Conservation (phyloP, 352 stramenopile genomes). For the Pythium rishiriense region DNA sequence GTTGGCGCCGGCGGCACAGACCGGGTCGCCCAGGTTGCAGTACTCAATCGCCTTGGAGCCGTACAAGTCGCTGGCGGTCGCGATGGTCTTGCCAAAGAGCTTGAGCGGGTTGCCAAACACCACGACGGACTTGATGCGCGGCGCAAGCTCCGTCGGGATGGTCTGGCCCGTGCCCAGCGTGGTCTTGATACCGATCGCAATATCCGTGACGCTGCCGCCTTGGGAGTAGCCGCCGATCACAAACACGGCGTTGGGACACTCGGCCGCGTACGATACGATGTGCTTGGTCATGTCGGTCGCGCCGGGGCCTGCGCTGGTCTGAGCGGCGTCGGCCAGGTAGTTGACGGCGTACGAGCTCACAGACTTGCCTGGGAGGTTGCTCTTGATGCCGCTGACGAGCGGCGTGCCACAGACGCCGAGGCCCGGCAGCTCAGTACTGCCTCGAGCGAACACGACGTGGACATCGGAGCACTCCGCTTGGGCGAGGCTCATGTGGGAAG, state of each 20-base stretch:
- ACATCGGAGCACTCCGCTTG: neutral
- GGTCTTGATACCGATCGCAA: constrained; percentile 28
- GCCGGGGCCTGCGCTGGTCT: constrained; percentile 27
- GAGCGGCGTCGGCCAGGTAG: constrained; percentile 25
- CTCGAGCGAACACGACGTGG: constrained; percentile 30
- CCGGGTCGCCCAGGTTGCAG: constrained; percentile 16
- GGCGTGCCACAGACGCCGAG: constrained; percentile 29
- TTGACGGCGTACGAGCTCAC: constrained; percentile 34
- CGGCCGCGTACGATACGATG: constrained; percentile 22
- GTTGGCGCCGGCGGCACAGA: constrained; percentile 11
- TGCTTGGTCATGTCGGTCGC: constrained; percentile 38
- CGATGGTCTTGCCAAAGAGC: constrained; percentile 10
- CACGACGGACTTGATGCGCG: too few species aligned
- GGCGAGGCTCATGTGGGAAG: too few species aligned
- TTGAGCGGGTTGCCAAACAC: constrained; percentile 12
- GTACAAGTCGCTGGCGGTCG: constrained; percentile 6
- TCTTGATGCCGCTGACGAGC: too few species aligned
- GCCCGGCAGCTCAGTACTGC: constrained; percentile 30
- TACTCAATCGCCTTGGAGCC: constrained; percentile 15
- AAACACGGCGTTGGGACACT: constrained; percentile 28
- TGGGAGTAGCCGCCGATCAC: neutral
- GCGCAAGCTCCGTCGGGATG: too few species aligned
- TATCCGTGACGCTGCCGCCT: constrained; percentile 26
- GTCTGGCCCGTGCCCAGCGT: neutral
- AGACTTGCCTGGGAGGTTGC: constrained; percentile 7